Percentiles rank a stretch among this genome's conserved stretches.
phyloP scores from a whole-genome alignment of 2,329 filamentous ascomycete genomes.

The Phaeosphaeriaceae sp. region DNA sequence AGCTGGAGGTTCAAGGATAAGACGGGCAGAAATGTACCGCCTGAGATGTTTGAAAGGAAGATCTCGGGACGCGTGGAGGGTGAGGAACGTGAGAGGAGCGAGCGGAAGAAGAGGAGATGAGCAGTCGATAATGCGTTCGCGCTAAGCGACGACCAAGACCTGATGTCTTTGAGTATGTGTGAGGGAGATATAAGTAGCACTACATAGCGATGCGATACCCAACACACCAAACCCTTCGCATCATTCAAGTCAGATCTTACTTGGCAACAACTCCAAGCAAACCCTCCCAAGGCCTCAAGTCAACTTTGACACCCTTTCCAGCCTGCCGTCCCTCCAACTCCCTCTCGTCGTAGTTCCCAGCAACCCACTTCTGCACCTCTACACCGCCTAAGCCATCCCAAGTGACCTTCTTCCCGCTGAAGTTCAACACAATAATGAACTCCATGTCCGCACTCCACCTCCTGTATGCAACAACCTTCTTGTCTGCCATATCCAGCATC shows the following conservation, averaged over 20 bases:
- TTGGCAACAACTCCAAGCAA: constrained; percentile 33
- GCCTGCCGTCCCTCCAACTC: constrained; percentile 26
- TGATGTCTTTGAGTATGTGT: not conserved
- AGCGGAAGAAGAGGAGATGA: not conserved
- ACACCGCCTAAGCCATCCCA: constrained; percentile 39
- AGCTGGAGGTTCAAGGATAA: constrained; percentile 58
- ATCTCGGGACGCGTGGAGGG: constrained; percentile 36
- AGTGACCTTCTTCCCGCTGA: constrained; percentile 35
- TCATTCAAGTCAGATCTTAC: not conserved
- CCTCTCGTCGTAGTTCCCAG: constrained; percentile 46
- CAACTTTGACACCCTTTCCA: constrained; percentile 21
- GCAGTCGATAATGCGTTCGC: not conserved
- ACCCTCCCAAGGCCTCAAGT: constrained; percentile 47
- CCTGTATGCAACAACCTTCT: constrained; percentile 40
- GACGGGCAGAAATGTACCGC: constrained; percentile 56
- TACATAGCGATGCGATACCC: not conserved
- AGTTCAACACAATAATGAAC: constrained; percentile 45
- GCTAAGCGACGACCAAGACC: no score
- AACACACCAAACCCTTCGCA: no score
- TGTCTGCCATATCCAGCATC: constrained; percentile 58
- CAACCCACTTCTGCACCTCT: constrained; percentile 45
- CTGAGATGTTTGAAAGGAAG: constrained; percentile 54
- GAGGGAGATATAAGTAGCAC: not conserved
- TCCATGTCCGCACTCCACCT: constrained; percentile 36
- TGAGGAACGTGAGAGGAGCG: constrained; percentile 4